Conservation (phyloP, 768 basidiomycete genomes). For the Cystobasidium ongulense region DNA sequence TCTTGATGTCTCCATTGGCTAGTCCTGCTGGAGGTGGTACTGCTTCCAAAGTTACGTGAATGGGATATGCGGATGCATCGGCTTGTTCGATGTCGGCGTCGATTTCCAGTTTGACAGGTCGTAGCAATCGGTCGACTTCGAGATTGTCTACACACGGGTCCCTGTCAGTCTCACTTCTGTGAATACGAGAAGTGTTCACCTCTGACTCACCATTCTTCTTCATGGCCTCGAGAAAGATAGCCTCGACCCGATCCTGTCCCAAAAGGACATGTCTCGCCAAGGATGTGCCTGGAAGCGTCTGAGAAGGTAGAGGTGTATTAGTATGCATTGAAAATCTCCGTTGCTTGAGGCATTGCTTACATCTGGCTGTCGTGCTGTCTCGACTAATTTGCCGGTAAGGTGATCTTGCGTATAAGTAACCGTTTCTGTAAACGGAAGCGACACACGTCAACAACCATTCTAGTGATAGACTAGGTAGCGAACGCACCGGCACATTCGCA, state of each 20-base stretch:
- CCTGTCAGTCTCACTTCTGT: neutral
- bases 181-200: neutral
- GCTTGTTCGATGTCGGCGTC: neutral
- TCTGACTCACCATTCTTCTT: conserved; percentile 21
- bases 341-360: neutral
- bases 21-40: conserved; percentile 20
- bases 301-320: neutral
- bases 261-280: conserved; percentile 32
- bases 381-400: neutral
- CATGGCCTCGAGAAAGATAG: conserved; percentile 34
- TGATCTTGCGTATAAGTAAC: conserved; percentile 17
- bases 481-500: conserved; percentile 19
- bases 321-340: neutral
- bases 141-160: conserved; percentile 12
- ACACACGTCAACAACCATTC: neutral
- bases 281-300: conserved; percentile 31
- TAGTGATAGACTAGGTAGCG: neutral
- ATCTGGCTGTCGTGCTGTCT: conserved; percentile 30
- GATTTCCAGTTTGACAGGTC: conserved; percentile 12
- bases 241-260: conserved; percentile 32
- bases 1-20: conserved; percentile 22
- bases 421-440: conserved; percentile 27
- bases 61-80: conserved; percentile 23
- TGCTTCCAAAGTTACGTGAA: conserved; percentile 25
- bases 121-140: conserved; percentile 11